A percentile compares a stretch with the other conserved stretches of the same genome.
phyloP scores from a whole-genome alignment of 2,329 filamentous ascomycete genomes.

The Fusarium tricinctum region DNA sequence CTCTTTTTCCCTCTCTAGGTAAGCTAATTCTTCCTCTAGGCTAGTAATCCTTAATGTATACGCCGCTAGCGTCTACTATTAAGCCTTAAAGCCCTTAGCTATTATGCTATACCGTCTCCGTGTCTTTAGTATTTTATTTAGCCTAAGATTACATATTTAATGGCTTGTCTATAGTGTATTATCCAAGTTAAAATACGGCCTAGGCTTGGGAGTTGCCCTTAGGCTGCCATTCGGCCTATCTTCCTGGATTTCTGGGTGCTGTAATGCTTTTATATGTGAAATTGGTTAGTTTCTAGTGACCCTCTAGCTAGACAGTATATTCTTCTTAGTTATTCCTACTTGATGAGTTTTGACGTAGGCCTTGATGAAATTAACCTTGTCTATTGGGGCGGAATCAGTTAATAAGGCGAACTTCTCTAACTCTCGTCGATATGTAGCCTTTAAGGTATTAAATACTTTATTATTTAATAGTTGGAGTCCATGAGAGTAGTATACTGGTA shows the following conservation, averaged over 20 bases:
- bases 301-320: constrained; percentile 29
- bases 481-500: constrained; percentile 2
- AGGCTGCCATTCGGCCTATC: constrained; percentile 10
- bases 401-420: neutral
- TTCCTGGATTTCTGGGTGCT: constrained; percentile 21
- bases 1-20: constrained; percentile 29
- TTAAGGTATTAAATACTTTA: constrained; percentile 1
- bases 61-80: constrained; percentile 7
- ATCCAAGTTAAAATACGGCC: too few species aligned
- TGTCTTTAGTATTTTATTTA: too few species aligned
- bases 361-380: constrained; percentile 28
- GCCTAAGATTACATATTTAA: too few species aligned
- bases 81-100: neutral
- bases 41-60: constrained; percentile 12
- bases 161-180: too few species aligned
- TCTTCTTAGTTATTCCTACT: constrained; percentile 22
- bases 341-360: constrained; percentile 22
- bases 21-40: constrained; percentile 23
- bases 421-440: neutral
- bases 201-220: too few species aligned
- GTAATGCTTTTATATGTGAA: constrained; percentile 6
- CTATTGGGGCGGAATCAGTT: neutral
- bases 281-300: constrained; percentile 29
- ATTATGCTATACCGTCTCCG: too few species aligned
- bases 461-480: neutral